Evolutionary conservation across 116 monocot genomes (phyloP).

Genomic region (Phalaenopsis hybrid): DNA sequence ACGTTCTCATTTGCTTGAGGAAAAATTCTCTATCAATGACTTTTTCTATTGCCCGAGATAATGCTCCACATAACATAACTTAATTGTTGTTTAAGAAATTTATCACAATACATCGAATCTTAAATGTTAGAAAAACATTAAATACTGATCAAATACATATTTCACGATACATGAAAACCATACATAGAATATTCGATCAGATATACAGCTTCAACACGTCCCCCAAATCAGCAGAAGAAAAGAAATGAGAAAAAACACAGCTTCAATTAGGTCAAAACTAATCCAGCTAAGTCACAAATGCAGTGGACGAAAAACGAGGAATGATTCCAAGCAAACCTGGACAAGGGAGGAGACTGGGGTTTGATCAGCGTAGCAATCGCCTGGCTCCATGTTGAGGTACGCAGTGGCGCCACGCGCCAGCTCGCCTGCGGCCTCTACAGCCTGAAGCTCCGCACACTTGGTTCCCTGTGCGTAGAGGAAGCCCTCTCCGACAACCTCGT

Average conservation of each 20-base stretch:
- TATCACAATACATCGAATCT: not conserved
- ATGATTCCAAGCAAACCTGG: conserved; percentile 32
- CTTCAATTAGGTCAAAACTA: not conserved
- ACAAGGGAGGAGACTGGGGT: conserved; percentile 70
- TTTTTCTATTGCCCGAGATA: not conserved
- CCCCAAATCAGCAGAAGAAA: not conserved
- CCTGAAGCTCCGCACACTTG: conserved; percentile 89
- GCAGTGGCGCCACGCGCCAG: conserved; percentile 65
- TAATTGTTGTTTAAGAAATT: not conserved
- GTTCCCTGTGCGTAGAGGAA: conserved; percentile 99
- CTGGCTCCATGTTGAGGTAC: conserved; percentile 88
- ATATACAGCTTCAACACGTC: not conserved
- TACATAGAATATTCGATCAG: not conserved
- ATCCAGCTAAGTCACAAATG: not conserved
- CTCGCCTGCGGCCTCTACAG: conserved; percentile 59
- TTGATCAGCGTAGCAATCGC: conserved; percentile 71
- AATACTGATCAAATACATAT: not conserved
- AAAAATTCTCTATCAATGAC: not conserved
- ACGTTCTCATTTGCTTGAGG: not conserved
- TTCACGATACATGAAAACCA: not conserved
- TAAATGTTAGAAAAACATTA: not conserved
- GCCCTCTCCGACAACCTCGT: conserved; percentile 53
- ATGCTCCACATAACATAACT: not conserved
- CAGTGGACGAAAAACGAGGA: not conserved
- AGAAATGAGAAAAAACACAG: not conserved